A percentile compares a stretch with the other conserved stretches of the same genome.
Conservation (phyloP, 2,329 filamentous ascomycete genomes). For the Ramularia endophylla region DNA sequence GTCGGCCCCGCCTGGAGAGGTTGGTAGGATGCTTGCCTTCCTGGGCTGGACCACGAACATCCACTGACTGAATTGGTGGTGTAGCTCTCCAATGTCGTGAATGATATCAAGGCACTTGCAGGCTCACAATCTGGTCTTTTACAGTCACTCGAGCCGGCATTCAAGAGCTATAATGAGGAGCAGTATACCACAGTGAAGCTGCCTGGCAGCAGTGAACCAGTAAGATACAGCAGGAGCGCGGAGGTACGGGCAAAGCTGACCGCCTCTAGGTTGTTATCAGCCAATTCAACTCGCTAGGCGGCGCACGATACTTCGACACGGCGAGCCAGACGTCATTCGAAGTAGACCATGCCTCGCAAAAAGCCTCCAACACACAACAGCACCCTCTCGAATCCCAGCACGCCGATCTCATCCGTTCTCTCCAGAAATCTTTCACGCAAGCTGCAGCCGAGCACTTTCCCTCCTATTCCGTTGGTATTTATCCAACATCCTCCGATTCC, state of each 20-base stretch:
- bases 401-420: constrained; percentile 74
- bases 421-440: constrained; percentile 66
- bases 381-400: constrained; percentile 71
- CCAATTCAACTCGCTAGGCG: constrained; percentile 74
- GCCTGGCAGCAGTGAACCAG: constrained; percentile 74
- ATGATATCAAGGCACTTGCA: constrained; percentile 87
- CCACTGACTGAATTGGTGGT: constrained; percentile 21
- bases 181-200: constrained; percentile 87
- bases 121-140: constrained; percentile 59
- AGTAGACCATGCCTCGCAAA: constrained; percentile 81
- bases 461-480: constrained; percentile 73
- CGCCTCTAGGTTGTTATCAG: constrained; percentile 72
- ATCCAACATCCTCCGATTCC: constrained; percentile 68
- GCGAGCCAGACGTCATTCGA: constrained; percentile 82
- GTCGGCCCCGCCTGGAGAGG: constrained; percentile 93
- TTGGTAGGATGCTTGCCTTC: constrained; percentile 42
- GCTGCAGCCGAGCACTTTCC: constrained; percentile 89
- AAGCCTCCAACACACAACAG: constrained; percentile 76
- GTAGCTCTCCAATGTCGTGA: constrained; percentile 81
- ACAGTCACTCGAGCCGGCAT: constrained; percentile 70
- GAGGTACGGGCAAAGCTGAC: constrained; percentile 6
- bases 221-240: constrained; percentile 37
- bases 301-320: constrained; percentile 81
- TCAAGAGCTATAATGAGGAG: constrained; percentile 93
- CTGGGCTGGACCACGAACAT: not conserved